Evolutionary conservation across 2,329 filamentous ascomycete genomes (phyloP), one percentile per base, ranked within the genome.

Genomic region (Aspergillus sclerotialis): DNA sequence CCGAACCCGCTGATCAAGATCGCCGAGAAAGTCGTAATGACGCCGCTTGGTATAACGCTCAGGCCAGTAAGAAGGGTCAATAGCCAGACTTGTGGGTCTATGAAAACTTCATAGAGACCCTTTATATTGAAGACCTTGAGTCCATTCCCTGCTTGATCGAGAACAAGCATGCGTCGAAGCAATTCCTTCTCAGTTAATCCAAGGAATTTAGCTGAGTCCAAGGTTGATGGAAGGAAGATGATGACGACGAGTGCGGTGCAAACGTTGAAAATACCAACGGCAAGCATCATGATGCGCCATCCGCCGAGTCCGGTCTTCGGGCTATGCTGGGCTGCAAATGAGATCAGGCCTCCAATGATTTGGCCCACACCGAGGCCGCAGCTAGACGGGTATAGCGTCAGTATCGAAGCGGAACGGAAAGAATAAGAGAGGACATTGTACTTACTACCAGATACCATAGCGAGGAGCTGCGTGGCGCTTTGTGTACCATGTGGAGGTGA

Each of bases 361-460:
- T 80, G 76, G 5, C 74, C 75, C 3, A 76, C 55, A 1, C 77
- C 76, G 9, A 80, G 61, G 7, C 76, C 75, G n/a, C n/a, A n/a
- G n/a, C n/a, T n/a, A n/a, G n/a, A n/a, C n/a, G n/a, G n/a, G n/a
- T n/a, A n/a, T n/a, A n/a, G n/a, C n/a, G n/a, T n/a, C n/a, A n/a
- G n/a, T n/a, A n/a, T n/a, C n/a, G n/a, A n/a, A n/a, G n/a, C n/a
- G n/a, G n/a, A n/a, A n/a, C n/a, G n/a, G n/a, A n/a, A n/a, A n/a
- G n/a, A n/a, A n/a, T n/a, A n/a, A n/a, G n/a, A n/a, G n/a, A n/a
- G n/a, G n/a, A n/a, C n/a, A n/a, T n/a, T n/a, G n/a, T n/a, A n/a
- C n/a, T n/a, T n/a, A n/a, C n/a, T n/a, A n/a, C n/a, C 21, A 69
- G 64, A 49, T 78, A 80, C 76, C 76, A 80, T 48, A 79, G 66